Evolutionary conservation across 176 grass and related monocot species (phyloP).

Genomic region (Pontederia paniculata): DNA sequence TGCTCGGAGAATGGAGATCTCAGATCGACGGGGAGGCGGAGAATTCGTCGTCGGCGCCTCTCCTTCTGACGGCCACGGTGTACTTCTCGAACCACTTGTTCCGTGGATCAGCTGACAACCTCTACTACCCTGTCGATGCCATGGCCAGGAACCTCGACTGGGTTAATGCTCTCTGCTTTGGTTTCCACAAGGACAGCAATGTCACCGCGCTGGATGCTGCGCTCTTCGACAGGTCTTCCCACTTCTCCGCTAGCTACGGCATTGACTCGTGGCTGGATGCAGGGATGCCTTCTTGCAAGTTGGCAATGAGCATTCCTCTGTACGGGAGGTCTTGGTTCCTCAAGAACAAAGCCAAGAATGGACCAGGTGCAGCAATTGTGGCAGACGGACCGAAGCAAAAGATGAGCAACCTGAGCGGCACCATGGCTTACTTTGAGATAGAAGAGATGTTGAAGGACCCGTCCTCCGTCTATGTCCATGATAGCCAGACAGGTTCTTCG

Average conservation of each 20-base stretch:
- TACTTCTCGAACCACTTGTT: conserved; percentile 91
- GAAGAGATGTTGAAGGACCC: conserved; percentile 32
- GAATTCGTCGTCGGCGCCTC: conserved; percentile 14
- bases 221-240: conserved; percentile 58
- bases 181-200: conserved; percentile 24
- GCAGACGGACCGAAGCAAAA: conserved; percentile 54
- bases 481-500: conserved; percentile 42
- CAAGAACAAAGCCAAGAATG: conserved; percentile 52
- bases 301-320: conserved; percentile 65
- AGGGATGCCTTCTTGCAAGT: conserved; percentile 49
- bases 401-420: conserved; percentile 44
- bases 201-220: conserved; percentile 55
- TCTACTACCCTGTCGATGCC: conserved; percentile 49
- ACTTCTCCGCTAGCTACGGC: conserved; percentile 76
- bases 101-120: conserved; percentile 9
- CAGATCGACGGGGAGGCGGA: conserved; percentile 28
- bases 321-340: conserved; percentile 67
- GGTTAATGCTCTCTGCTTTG: conserved; percentile 58
- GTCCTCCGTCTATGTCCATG: conserved; percentile 25
- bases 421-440: conserved; percentile 66
- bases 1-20: conserved; percentile 40
- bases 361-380: conserved; percentile 43
- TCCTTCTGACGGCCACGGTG: conserved; percentile 55
- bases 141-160: conserved; percentile 48
- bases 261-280: conserved; percentile 79